phyloP scores from a whole-genome alignment of 192 early-diverging fungal genomes.

The Umbelopsis ramanniana region DNA sequence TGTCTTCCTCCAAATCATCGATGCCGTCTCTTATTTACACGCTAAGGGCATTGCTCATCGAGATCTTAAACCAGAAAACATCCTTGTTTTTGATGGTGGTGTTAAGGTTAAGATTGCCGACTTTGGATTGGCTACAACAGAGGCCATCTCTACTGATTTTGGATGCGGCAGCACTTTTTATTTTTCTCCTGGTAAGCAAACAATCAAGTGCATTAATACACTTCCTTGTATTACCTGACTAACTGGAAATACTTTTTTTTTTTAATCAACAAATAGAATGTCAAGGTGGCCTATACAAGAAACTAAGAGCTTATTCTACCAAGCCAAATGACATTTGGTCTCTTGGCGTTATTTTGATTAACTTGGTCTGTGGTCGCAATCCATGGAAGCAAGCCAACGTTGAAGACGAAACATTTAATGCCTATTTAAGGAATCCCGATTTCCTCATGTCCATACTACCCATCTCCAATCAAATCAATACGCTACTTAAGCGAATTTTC shows the following conservation, averaged over 20 bases:
- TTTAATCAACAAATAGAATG: constrained; percentile 54
- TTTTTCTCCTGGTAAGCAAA: constrained; percentile 51
- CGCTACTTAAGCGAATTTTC: constrained; percentile 75
- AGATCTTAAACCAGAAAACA: constrained; percentile 89
- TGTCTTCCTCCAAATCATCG: constrained; percentile 84
- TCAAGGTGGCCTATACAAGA: constrained; percentile 56
- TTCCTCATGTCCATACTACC: constrained; percentile 68
- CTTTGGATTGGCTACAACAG: constrained; percentile 90
- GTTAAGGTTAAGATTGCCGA: constrained; percentile 83
- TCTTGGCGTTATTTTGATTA: constrained; percentile 87
- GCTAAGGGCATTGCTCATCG: constrained; percentile 82
- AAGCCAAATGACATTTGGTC: constrained; percentile 89
- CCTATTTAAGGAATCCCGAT: constrained; percentile 64
- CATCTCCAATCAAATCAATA: constrained; percentile 68
- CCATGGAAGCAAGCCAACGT: constrained; percentile 78
- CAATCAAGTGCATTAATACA: not conserved
- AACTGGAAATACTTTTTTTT: too few species aligned
- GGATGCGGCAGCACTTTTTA: constrained; percentile 82
- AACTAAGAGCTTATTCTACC: constrained; percentile 55
- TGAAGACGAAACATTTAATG: constrained; percentile 78
- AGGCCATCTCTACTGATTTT: constrained; percentile 81
- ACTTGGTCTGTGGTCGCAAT: constrained; percentile 83
- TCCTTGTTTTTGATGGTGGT: constrained; percentile 62
- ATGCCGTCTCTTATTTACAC: constrained; percentile 79
- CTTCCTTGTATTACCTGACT: too few species aligned